These are phyloP conservation scores for Themeda triandra DNA, from an alignment of 176 grass and related monocot genomes.

Conservation along the genomic window DNA sequence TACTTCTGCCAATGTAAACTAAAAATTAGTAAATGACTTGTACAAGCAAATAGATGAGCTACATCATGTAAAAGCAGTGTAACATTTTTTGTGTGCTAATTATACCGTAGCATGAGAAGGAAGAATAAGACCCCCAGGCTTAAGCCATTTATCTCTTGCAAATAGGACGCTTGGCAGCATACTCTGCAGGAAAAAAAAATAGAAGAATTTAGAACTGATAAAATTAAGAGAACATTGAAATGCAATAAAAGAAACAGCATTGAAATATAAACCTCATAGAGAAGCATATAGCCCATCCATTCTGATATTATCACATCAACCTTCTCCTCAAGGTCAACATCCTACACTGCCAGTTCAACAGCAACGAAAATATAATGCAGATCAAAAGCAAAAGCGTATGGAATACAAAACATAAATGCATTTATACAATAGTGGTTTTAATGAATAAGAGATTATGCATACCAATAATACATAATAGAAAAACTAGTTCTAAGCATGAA, in stretches of 20 bases:
- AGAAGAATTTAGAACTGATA: conserved; percentile 18
- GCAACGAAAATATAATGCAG: conserved; percentile 1
- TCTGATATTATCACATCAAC: conserved; percentile 98
- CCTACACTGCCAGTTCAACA: conserved; percentile 54
- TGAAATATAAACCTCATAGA: conserved; percentile 63
- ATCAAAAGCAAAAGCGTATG: conserved; percentile 8
- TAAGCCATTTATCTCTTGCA: conserved; percentile 98
- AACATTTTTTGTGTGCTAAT: background rate
- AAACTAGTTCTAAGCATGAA: background rate
- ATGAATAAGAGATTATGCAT: background rate
- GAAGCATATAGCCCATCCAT: conserved; percentile 99
- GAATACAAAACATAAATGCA: conserved; percentile 10
- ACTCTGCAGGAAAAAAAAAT: conserved; percentile 47
- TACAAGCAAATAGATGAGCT: background rate
- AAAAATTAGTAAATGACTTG: background rate
- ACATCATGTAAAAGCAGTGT: background rate
- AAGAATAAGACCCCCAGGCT: conserved; percentile 92
- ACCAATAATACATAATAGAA: conserved; percentile 15
- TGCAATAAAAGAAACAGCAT: conserved; percentile 8
- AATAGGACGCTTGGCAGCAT: conserved; percentile 88
- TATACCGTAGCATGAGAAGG: conserved; percentile 92
- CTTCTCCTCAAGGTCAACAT: conserved; percentile 70
- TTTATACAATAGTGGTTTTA: background rate
- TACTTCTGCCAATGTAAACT: background rate
- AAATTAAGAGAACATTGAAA: conserved; percentile 11